Evolutionary conservation across 352 stramenopile species (phyloP).

Genomic region (Phytophthora megakarya): DNA sequence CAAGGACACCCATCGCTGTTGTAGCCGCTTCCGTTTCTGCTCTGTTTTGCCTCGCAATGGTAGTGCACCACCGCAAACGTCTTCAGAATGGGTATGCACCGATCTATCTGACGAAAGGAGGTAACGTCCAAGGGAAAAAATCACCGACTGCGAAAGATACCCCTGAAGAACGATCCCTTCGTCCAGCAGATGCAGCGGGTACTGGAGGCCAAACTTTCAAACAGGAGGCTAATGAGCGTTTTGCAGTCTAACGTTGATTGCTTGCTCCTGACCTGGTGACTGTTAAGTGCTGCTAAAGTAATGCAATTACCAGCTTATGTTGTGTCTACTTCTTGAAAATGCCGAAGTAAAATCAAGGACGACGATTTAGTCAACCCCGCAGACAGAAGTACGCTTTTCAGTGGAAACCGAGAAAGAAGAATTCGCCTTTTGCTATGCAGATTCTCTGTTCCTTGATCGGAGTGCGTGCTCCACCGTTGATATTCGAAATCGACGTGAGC

Average conservation of each 20-base stretch:
- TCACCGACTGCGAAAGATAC: conserved; percentile 17
- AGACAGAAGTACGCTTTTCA: too few relatives aligned
- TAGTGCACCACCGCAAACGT: conserved; percentile 60
- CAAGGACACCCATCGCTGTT: conserved; percentile 41
- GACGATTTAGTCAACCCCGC: too few relatives aligned
- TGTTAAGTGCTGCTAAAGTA: too few relatives aligned
- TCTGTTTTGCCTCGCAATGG: conserved; percentile 51
- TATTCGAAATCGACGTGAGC: too few relatives aligned
- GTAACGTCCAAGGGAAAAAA: conserved; percentile 46
- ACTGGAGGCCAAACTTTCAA: conserved; percentile 56
- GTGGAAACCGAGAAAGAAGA: too few relatives aligned
- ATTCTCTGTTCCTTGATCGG: too few relatives aligned
- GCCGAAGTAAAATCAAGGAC: too few relatives aligned
- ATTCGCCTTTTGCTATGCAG: too few relatives aligned
- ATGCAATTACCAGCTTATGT: too few relatives aligned
- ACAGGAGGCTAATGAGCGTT: conserved; percentile 63
- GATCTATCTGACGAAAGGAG: conserved; percentile 49
- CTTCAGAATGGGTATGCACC: conserved; percentile 70
- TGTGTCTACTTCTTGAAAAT: too few relatives aligned
- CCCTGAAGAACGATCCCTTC: conserved; percentile 35
- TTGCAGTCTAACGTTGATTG: conserved; percentile 56
- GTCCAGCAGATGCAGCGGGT: conserved; percentile 38
- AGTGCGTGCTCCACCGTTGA: too few relatives aligned
- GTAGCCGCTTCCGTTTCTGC: conserved; percentile 51
- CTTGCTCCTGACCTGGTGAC: too few relatives aligned